Percentiles rank a stretch among this genome's conserved stretches.
phyloP scores from a whole-genome alignment of 805 yeast genomes.

The Metahyphopichia silvanorum region DNA sequence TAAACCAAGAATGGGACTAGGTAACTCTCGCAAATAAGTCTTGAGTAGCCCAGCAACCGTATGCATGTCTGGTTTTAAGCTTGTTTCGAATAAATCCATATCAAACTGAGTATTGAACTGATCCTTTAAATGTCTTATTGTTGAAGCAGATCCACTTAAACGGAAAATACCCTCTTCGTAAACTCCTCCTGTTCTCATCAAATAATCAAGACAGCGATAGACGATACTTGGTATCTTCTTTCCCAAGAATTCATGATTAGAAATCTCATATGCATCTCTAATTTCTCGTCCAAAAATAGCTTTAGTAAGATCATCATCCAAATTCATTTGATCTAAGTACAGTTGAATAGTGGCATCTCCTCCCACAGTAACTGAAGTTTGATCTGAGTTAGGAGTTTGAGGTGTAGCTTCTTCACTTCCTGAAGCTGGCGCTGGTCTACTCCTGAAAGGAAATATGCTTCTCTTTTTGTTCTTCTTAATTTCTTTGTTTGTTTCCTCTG shows the following conservation, averaged over 20 bases:
- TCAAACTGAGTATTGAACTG: conserved; percentile 67
- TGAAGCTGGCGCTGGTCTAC: conserved; percentile 9
- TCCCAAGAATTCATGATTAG: conserved; percentile 45
- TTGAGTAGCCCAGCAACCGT: conserved; percentile 85
- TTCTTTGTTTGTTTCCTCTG: conserved; percentile 25
- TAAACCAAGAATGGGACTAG: conserved; percentile 63
- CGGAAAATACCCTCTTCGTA: conserved; percentile 90
- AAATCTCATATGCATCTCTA: conserved; percentile 46
- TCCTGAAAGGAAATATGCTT: conserved; percentile 58
- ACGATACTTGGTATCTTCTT: conserved; percentile 70
- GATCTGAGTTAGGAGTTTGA: not conserved
- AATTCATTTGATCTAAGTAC: conserved; percentile 33
- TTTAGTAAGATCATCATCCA: conserved; percentile 32
- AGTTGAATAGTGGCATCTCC: conserved; percentile 18
- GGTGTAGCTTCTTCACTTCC: not conserved
- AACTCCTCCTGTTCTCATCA: conserved; percentile 65
- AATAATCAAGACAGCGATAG: conserved; percentile 67
- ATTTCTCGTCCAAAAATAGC: conserved; percentile 66
- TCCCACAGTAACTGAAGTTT: not conserved
- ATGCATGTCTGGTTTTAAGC: conserved; percentile 64
- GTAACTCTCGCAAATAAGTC: conserved; percentile 74
- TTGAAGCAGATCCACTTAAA: conserved; percentile 80
- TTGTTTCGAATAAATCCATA: conserved; percentile 54
- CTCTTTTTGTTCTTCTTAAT: conserved; percentile 49
- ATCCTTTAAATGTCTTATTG: conserved; percentile 66